Conservation (phyloP, 2,329 filamentous ascomycete species). For the Pseudovirgaria hyperparasitica region DNA sequence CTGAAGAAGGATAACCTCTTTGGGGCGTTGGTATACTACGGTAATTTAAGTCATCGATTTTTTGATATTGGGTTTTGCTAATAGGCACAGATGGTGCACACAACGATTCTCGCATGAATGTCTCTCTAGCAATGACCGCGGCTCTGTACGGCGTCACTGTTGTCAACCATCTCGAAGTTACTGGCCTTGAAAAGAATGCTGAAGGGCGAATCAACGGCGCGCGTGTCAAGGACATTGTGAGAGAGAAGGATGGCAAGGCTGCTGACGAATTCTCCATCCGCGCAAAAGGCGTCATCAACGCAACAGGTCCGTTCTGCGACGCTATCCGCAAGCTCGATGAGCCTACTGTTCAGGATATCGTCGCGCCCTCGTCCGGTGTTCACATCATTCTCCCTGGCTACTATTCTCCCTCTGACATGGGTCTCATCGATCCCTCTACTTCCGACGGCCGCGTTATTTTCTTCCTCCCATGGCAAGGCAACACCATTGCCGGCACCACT, state of each 20-base stretch:
- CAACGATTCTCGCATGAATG: slow-evolving; percentile 88
- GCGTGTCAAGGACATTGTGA: slow-evolving; percentile 56
- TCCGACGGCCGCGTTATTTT: slow-evolving; percentile 86
- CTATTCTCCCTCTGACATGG: slow-evolving; percentile 76
- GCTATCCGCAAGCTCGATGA: slow-evolving; percentile 79
- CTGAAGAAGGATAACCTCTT: slow-evolving; percentile 66
- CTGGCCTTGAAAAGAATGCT: slow-evolving; percentile 59
- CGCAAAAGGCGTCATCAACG: slow-evolving; percentile 76
- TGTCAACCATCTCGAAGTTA: slow-evolving; percentile 75
- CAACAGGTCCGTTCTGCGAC: slow-evolving; percentile 79
- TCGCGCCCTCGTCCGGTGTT: slow-evolving; percentile 73
- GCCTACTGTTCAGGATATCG: slow-evolving; percentile 57
- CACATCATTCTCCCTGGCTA: slow-evolving; percentile 81
- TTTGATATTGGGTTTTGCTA: slow-evolving; percentile 8
- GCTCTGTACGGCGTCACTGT: slow-evolving; percentile 77
- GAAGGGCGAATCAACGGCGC: slow-evolving; percentile 64
- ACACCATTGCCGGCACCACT: slow-evolving; percentile 82
- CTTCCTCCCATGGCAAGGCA: slow-evolving; percentile 88
- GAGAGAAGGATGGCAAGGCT: slow-evolving; percentile 50
- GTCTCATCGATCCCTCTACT: slow-evolving; percentile 72
- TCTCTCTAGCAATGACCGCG: slow-evolving; percentile 76
- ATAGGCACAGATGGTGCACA: slow-evolving; percentile 59
- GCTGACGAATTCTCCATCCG: slow-evolving; percentile 55
- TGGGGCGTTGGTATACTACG: slow-evolving; percentile 79
- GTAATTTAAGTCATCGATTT: slow-evolving; percentile 19